Base-by-base conservation (phyloP, 2,329 filamentous ascomycete species). In the Albifimbria verrucaria region DNA sequence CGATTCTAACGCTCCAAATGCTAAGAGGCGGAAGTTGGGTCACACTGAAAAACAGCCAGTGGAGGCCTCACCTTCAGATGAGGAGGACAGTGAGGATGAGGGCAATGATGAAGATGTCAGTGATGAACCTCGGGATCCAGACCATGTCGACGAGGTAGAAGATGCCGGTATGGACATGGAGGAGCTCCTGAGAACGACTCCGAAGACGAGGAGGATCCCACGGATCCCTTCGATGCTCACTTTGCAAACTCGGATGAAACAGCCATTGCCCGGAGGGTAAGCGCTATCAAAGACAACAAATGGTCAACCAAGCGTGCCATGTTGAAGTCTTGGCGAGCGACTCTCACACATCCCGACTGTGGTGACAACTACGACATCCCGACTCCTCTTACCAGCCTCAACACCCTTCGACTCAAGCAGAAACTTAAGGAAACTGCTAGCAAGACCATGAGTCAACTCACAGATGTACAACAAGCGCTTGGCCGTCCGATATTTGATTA, bases 151-250 rank as follows among this genome's bases (percentile, higher is more conserved):
- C 1, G 60, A 65, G 11, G 68, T 68, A 4, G 26, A 24, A 11
- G 46, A 15, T 48, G 17, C 15, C 15, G 54, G 58, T 12, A 56
- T 57, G 6, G 63, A 65, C 20, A 62, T 62, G 42, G 55, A 49
- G 2, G 68, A 68, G 6, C 64, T 23, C 44, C 56, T n/a, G 59
- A 70, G 15, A 70, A 73, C 0, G 69, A 74, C 10, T 78, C 78
- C 20, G 75, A 77, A 48, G 79, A 82, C 43, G 76, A 80, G 15
- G 77, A 79, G 47, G 77, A 83, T 57, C 68, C 74, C 24, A 72
- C 70, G 2, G 89, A 96, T 67, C 88, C 90, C 0, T 97, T 95
- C 64, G 88, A 94, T 57, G 72, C 76, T 7, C 93, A 97, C 70
- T 96, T 95, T 66, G 82, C 84, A 28, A 78, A 78, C 42, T 83